A percentile compares a stretch with the other conserved stretches of the same genome.
Evolutionary conservation across 257 asterid species (phyloP).

Genomic region (Gardenia jasminoides): DNA sequence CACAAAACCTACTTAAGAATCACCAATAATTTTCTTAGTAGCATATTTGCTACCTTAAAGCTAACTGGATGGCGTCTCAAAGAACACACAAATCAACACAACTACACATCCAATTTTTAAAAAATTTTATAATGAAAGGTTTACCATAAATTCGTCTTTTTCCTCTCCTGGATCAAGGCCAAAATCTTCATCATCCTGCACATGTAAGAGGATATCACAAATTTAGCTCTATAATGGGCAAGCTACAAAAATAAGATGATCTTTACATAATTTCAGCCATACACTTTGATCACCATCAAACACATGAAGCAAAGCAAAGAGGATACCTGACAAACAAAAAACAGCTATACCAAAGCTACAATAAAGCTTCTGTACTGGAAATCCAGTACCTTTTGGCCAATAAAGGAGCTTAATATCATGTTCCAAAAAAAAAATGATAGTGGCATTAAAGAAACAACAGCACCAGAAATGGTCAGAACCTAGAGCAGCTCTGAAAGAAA

Average conservation of each 20-base stretch:
- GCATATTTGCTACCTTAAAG: not conserved
- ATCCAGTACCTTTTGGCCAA: not conserved
- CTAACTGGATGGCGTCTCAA: not conserved
- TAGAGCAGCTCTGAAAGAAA: not conserved
- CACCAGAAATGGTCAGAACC: not conserved
- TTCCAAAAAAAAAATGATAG: not conserved
- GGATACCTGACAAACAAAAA: not conserved
- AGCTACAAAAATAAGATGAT: not conserved
- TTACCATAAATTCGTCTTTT: constrained; percentile 57
- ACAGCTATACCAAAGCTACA: not conserved
- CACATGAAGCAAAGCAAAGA: not conserved
- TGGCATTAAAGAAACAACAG: not conserved
- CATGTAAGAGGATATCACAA: constrained; percentile 4
- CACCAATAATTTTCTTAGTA: not conserved
- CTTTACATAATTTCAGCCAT: not conserved
- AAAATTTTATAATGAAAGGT: constrained; percentile 14
- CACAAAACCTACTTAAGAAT: not conserved
- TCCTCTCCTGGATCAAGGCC: constrained; percentile 63
- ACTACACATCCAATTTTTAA: not conserved
- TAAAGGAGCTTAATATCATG: not conserved
- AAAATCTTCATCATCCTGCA: constrained; percentile 90
- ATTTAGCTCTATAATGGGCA: not conserved
- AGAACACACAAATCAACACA: not conserved
- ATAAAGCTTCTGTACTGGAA: not conserved
- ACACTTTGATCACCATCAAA: not conserved